A percentile compares a stretch with the other conserved stretches of the same genome.
Evolutionary conservation across 106 monocot species (phyloP).

Genomic region (Allium fistulosum): DNA sequence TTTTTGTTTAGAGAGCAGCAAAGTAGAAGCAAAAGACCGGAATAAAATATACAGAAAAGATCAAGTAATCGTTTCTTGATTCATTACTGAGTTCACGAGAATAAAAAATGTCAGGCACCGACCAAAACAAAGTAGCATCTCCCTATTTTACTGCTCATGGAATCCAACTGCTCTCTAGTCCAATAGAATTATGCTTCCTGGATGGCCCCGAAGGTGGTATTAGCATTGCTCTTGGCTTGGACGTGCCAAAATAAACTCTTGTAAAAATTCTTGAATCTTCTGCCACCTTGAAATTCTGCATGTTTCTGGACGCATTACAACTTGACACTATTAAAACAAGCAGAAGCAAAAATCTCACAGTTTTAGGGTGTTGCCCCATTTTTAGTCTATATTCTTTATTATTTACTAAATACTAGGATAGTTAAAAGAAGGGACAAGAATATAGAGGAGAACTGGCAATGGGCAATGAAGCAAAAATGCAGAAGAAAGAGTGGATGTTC

Average conservation of each 20-base stretch:
- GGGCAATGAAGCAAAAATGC: background rate
- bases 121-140: no score
- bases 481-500: slow-evolving; percentile 8
- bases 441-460: no score
- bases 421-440: no score
- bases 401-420: no score
- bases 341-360: background rate
- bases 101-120: no score
- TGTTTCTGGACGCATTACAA: slow-evolving; percentile 4
- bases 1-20: no score
- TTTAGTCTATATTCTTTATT: no score
- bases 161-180: background rate
- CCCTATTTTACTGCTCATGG: background rate
- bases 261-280: background rate
- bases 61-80: no score
- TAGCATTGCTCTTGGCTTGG: slow-evolving; percentile 11
- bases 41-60: no score
- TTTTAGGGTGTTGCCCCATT: no score
- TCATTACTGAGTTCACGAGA: no score
- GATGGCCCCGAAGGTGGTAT: slow-evolving; percentile 20
- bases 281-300: slow-evolving; percentile 1
- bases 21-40: no score
- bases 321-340: background rate
- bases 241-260: slow-evolving; percentile 1
- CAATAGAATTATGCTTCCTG: slow-evolving; percentile 16